Conservation (phyloP, 305 asterid genomes). For the Caryopteris hybrid region DNA sequence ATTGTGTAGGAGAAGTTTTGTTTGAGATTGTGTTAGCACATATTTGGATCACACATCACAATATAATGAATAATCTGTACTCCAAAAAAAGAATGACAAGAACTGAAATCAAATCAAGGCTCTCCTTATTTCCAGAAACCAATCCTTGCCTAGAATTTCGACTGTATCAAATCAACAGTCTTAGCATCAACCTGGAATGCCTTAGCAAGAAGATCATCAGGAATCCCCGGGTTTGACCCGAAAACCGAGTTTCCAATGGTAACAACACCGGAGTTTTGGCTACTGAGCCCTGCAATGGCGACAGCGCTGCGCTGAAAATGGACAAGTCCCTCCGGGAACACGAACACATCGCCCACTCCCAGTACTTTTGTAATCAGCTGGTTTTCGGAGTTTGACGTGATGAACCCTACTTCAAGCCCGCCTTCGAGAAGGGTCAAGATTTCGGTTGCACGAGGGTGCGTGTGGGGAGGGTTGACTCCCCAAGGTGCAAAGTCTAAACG, state of each 20-base stretch:
- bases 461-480: conserved; percentile 37
- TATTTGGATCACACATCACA: no score
- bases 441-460: conserved; percentile 37
- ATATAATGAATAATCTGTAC: no score
- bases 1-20: no score
- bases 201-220: conserved; percentile 39
- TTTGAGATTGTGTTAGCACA: no score
- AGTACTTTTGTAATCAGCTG: conserved; percentile 27
- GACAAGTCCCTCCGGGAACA: conserved; percentile 39
- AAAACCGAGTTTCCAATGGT: conserved; percentile 33
- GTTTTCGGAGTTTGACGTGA: conserved; percentile 36
- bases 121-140: no score
- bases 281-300: conserved; percentile 33
- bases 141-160: conserved; percentile 31
- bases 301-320: conserved; percentile 32
- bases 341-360: conserved; percentile 35
- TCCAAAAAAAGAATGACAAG: no score
- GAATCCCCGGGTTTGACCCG: conserved; percentile 32
- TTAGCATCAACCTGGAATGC: conserved; percentile 31
- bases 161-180: conserved; percentile 16
- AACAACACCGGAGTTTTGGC: conserved; percentile 34
- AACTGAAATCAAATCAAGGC: no score
- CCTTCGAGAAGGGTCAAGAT: conserved; percentile 36
- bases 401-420: conserved; percentile 35
- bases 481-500: conserved; percentile 33